Evolutionary conservation across 208 protist species (phyloP).

Genomic region (Spongospora subterranea): DNA sequence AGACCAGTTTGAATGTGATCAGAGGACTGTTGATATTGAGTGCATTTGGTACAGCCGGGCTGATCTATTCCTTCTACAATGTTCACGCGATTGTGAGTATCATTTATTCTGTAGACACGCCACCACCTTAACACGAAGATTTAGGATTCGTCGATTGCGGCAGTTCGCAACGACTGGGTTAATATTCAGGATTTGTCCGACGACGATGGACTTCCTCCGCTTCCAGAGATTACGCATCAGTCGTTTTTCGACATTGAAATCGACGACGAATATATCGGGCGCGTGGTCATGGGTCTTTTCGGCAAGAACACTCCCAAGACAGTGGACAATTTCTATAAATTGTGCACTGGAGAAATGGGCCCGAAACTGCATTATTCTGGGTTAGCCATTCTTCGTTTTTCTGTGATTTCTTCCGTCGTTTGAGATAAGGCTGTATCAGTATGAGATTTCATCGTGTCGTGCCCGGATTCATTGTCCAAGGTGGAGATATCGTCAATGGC

Average conservation of each 20-base stretch:
- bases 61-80: too few species aligned
- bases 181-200: not conserved
- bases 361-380: slow-evolving; percentile 22
- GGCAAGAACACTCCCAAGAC: slow-evolving; percentile 27
- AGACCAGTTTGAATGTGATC: too few species aligned
- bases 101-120: too few species aligned
- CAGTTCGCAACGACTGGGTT: not conserved
- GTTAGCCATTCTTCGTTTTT: too few species aligned
- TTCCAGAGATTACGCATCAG: slow-evolving; percentile 9
- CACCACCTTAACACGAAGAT: too few species aligned
- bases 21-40: too few species aligned
- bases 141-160: too few species aligned
- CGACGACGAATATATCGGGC: slow-evolving; percentile 34
- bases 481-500: slow-evolving; percentile 13
- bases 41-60: too few species aligned
- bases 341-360: slow-evolving; percentile 5
- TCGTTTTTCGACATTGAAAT: slow-evolving; percentile 54
- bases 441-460: slow-evolving; percentile 47
- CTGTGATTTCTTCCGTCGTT: too few species aligned
- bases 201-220: not conserved
- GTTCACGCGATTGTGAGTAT: too few species aligned
- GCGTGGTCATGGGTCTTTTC: slow-evolving; percentile 24
- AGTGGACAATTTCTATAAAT: not conserved
- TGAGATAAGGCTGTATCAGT: not conserved
- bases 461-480: slow-evolving; percentile 36